Evolutionary conservation across 192 early-diverging fungal genomes (phyloP), one percentile per base, ranked within the genome.

Genomic region (Coemansia umbellata): DNA sequence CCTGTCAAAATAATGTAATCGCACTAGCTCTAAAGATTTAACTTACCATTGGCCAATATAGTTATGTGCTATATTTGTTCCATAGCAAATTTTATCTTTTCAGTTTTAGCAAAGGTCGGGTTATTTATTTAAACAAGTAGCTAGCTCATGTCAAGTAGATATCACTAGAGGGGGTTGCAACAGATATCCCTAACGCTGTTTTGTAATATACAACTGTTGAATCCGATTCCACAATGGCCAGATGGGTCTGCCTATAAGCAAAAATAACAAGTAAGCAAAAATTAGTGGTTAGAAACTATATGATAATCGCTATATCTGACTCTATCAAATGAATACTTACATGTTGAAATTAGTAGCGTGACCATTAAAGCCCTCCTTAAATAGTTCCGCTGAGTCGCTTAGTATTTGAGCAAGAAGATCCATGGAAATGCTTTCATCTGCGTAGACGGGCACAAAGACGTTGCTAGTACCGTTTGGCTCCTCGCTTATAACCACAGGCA

Each of bases 221-320:
- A 19, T 74, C 70, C 2, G 26, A 40, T n/a, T 66, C 70, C 0
- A 74, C 59, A 14, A 74, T 66, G 9, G 63, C 63, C 21, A 74
- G 26, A 43, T 66, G 63, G 5, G 23, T 10, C 39, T 52, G 26
- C 2, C 19, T 9, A n/a, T 10, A 41, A 17, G n/a, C n/a, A 10
- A 10, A 41, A 4, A 41, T 41, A 5, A 2, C 2, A 41, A 8
- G 24, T 8, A 17, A 9, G 24, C 9, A 1, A 22, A 11, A 15
- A 10, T 41, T 41, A 41, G 40, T 23, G 7, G 13, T 7, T 5
- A 41, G 3, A 41, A 41, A n/a, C n/a, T n/a, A n/a, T n/a, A n/a
- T n/a, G n/a, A n/a, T n/a, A n/a, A n/a, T n/a, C n/a, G n/a, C n/a
- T n/a, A n/a, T n/a, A n/a, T n/a, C n/a, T n/a, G n/a, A n/a, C n/a